Conservation (phyloP, 148 eudicot species). For the Vaccinium darrowii region DNA sequence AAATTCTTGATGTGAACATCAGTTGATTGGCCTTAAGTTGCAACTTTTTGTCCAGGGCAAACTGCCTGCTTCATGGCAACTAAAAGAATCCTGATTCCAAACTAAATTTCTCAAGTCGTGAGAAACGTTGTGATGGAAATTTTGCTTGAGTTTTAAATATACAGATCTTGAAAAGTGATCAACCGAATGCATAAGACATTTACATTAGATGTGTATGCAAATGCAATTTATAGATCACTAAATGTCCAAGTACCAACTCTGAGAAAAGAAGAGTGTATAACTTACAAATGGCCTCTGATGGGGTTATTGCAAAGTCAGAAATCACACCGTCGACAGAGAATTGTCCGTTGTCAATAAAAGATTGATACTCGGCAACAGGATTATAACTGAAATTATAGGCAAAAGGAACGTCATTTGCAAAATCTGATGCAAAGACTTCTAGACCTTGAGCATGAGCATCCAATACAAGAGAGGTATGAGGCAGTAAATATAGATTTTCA, state of each 20-base stretch:
- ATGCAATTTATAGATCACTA: not conserved
- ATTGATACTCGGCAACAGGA: conserved; percentile 69
- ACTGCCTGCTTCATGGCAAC: too few relatives aligned
- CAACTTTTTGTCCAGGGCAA: too few relatives aligned
- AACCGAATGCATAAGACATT: too few relatives aligned
- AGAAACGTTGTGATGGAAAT: too few relatives aligned
- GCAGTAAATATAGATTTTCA: conserved; percentile 40
- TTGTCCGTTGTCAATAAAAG: conserved; percentile 64
- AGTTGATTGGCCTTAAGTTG: too few relatives aligned
- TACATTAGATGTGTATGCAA: conserved; percentile 40
- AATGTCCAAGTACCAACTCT: not conserved
- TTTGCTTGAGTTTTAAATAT: too few relatives aligned
- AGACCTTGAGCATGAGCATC: conserved; percentile 84
- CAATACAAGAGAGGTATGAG: conserved; percentile 66
- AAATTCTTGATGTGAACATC: too few relatives aligned
- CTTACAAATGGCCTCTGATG: conserved; percentile 78
- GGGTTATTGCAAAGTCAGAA: conserved; percentile 81
- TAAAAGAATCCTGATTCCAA: too few relatives aligned
- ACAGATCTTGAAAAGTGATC: too few relatives aligned
- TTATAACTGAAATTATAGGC: conserved; percentile 81
- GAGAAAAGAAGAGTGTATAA: conserved; percentile 8
- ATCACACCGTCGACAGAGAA: conserved; percentile 91
- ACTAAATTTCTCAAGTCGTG: too few relatives aligned
- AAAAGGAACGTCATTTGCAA: conserved; percentile 63
- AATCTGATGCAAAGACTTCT: conserved; percentile 69